These are phyloP conservation scores for Linum lewisii DNA, from an alignment of 345 rosid genomes.

Conservation along the genomic window DNA sequence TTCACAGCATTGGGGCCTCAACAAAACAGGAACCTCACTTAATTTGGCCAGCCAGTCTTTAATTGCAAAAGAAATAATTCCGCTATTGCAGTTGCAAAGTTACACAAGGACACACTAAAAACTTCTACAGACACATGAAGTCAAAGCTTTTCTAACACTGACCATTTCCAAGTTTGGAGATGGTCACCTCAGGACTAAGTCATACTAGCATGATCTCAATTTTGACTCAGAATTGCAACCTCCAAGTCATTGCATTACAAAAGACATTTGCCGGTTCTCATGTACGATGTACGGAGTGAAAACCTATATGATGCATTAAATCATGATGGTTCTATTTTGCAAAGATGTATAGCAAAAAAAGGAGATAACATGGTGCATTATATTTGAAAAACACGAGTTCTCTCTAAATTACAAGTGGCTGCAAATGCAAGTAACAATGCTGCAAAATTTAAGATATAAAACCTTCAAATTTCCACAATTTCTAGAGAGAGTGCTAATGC, in stretches of 20 bases:
- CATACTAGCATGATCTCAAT: no score
- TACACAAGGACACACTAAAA: neutral
- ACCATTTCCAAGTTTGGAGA: no score
- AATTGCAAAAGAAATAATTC: neutral
- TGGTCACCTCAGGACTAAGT: no score
- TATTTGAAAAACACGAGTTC: no score
- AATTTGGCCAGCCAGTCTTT: neutral
- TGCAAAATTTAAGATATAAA: constrained; percentile 1
- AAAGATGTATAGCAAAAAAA: neutral
- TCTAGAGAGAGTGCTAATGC: constrained; percentile 44
- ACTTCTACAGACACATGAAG: no score
- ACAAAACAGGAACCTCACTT: no score
- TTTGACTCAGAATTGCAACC: no score
- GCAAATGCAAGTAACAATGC: neutral
- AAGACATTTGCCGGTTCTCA: no score
- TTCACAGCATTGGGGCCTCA: no score
- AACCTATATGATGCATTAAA: neutral
- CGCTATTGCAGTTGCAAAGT: neutral
- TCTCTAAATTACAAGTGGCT: neutral
- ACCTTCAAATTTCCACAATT: constrained; percentile 70
- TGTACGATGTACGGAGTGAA: neutral
- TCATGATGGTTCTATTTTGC: neutral
- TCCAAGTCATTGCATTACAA: no score
- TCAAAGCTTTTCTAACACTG: no score
- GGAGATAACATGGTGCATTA: neutral